Base-by-base conservation (phyloP, 2,329 filamentous ascomycete species). In the Fusarium transvaalense region DNA sequence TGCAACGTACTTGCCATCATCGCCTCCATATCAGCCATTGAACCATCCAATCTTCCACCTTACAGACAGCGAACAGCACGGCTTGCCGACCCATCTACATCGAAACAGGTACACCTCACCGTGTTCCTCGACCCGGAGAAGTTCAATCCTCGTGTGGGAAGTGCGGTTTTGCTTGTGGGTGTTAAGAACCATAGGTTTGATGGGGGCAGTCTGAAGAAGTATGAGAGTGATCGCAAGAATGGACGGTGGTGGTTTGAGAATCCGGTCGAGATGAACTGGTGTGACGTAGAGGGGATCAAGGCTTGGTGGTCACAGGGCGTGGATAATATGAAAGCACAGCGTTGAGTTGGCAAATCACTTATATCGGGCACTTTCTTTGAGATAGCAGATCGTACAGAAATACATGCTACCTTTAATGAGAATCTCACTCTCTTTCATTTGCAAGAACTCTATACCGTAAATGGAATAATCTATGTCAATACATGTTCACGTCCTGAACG, bases 131-230 rank as follows among this genome's bases (percentile, higher is more conserved):
- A 88, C 27, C 82, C 86, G 0, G 81, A 84, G 3, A 69, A 72
- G 1, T 88, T 88, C 66, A 65, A 60, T 1, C 86, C 86, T 0
- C 57, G 43, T 0, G 71, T 86, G 0, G 86, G 86, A 5, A 84
- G 81, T 51, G 82, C 82, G 0, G 82, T 88, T 2, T 66, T 88
- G 6, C 75, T 88, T 1, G 78, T 84, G 0, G 85, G 85, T 0
- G 85, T 87, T 3, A 88, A 88, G 76, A 88, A 88, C 32, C 86
- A 88, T 50, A 75, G 80, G 2, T 87, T 85, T 58, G 86, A 88
- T 17, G 81, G 80, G 1, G 81, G 81, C 0, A 81, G 79, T 32
- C 61, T 83, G 50, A 83, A 82, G 68, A 82, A 83, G 69, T 83
- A 83, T 47, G 78, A 76, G 15, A 82, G 81, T 60, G 81, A 82